Conservation (phyloP, 257 asterid genomes). For the Solanum ahanhuiri region DNA sequence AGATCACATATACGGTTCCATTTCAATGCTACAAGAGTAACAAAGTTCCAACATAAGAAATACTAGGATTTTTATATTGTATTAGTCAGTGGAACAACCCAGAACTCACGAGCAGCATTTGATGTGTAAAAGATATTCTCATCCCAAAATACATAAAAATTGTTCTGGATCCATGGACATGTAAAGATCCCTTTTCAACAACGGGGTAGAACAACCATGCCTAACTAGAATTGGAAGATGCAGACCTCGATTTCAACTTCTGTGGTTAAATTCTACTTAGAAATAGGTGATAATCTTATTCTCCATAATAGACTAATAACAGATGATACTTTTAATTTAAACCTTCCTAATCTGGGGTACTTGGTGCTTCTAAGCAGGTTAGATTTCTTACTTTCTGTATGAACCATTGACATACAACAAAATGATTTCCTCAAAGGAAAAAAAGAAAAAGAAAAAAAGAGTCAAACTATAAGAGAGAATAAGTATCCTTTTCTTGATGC, state of each 20-base stretch:
- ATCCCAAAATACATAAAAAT: not conserved
- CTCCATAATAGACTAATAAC: not conserved
- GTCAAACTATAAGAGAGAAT: not conserved
- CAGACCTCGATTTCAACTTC: not conserved
- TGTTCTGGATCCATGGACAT: not conserved
- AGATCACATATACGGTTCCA: not conserved
- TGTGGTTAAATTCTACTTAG: not conserved
- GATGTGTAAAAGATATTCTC: not conserved
- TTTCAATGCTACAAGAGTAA: not conserved
- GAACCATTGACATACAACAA: not conserved
- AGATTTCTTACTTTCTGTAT: not conserved
- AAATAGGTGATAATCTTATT: not conserved
- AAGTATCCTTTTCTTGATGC: not conserved
- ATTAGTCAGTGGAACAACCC: not conserved
- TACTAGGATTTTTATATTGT: not conserved
- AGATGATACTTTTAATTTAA: not conserved
- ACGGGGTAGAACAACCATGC: not conserved
- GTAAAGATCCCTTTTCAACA: not conserved
- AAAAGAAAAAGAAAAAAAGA: not conserved
- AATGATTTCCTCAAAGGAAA: not conserved
- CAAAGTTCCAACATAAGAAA: not conserved
- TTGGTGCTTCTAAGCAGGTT: not conserved
- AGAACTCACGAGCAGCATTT: not conserved
- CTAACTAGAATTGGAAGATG: not conserved
- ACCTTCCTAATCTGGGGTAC: not conserved